phyloP scores from a whole-genome alignment of 2,329 filamentous ascomycete genomes.

The Chaetomium globosum region DNA sequence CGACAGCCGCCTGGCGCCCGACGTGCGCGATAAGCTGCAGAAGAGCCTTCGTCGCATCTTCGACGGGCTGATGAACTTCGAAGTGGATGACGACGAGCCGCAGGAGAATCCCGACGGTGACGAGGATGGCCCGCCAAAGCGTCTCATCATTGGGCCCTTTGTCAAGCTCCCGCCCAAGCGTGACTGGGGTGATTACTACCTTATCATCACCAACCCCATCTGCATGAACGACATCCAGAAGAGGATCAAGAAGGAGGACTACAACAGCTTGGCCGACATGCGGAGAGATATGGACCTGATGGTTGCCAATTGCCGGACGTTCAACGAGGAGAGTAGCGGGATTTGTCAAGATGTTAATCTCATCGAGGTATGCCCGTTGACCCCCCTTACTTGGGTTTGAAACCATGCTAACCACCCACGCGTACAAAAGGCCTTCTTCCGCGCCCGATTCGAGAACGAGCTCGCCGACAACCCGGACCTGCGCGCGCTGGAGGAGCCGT shows the following conservation, averaged over 20 bases:
- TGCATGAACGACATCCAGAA: constrained; percentile 94
- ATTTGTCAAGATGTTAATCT: constrained; percentile 89
- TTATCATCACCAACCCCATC: constrained; percentile 89
- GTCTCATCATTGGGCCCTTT: constrained; percentile 90
- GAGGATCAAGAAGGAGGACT: constrained; percentile 96
- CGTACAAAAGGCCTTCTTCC: constrained; percentile 57
- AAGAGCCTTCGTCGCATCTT: constrained; percentile 75
- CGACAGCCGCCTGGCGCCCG: constrained; percentile 64
- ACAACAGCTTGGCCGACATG: constrained; percentile 78
- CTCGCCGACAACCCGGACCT: constrained; percentile 59
- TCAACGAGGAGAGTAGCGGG: constrained; percentile 93
- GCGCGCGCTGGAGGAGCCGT: constrained; percentile 55
- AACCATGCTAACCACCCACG: background rate
- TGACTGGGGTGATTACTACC: constrained; percentile 92
- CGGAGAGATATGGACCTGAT: constrained; percentile 79
- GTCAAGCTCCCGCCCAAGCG: constrained; percentile 86
- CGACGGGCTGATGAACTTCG: constrained; percentile 78
- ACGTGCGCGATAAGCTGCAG: constrained; percentile 77
- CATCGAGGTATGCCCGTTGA: constrained; percentile 71
- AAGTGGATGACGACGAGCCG: constrained; percentile 71
- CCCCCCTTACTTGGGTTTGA: background rate
- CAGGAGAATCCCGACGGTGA: constrained; percentile 54
- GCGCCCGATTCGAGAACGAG: constrained; percentile 56
- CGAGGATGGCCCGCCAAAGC: constrained; percentile 62
- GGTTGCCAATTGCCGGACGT: constrained; percentile 88